These are phyloP conservation scores for Comarum palustre DNA, from an alignment of 306 rosid species.

Conservation along the genomic window DNA sequence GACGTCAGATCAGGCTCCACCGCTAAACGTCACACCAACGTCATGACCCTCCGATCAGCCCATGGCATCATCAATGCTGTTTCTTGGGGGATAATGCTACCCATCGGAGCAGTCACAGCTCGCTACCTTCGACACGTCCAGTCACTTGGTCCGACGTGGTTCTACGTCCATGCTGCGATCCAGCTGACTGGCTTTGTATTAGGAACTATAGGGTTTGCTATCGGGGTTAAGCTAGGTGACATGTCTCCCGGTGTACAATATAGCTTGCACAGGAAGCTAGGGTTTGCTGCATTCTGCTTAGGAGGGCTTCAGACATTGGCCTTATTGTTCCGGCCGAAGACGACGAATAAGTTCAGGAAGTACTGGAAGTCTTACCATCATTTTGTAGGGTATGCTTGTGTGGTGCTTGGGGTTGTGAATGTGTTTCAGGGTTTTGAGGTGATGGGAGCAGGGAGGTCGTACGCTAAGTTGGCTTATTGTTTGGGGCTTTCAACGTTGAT, in stretches of 20 bases:
- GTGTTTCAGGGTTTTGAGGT: constrained; percentile 83
- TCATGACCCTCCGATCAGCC: constrained; percentile 35
- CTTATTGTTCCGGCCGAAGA: constrained; percentile 67
- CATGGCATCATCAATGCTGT: constrained; percentile 73
- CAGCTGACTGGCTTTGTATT: constrained; percentile 58
- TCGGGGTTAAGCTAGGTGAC: constrained; percentile 64
- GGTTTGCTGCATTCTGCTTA: constrained; percentile 58
- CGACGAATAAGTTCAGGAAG: constrained; percentile 72
- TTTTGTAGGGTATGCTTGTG: constrained; percentile 90
- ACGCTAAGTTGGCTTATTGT: constrained; percentile 70
- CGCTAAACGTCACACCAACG: constrained; percentile 35
- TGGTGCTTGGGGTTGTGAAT: constrained; percentile 80
- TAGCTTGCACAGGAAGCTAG: constrained; percentile 72
- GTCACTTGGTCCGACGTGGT: constrained; percentile 75
- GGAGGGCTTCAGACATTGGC: constrained; percentile 81
- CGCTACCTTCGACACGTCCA: constrained; percentile 73
- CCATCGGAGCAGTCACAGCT: constrained; percentile 74
- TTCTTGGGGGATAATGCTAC: constrained; percentile 76
- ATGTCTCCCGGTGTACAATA: constrained; percentile 74
- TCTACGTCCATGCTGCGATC: constrained; percentile 73
- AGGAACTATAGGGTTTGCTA: constrained; percentile 66
- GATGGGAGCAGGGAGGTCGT: constrained; percentile 81
- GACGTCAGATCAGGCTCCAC: constrained; percentile 68
- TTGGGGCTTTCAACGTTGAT: constrained; percentile 58
- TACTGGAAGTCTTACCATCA: constrained; percentile 97